phyloP scores from a whole-genome alignment of 306 rosid genomes.

The Erythrophleum fordii region DNA sequence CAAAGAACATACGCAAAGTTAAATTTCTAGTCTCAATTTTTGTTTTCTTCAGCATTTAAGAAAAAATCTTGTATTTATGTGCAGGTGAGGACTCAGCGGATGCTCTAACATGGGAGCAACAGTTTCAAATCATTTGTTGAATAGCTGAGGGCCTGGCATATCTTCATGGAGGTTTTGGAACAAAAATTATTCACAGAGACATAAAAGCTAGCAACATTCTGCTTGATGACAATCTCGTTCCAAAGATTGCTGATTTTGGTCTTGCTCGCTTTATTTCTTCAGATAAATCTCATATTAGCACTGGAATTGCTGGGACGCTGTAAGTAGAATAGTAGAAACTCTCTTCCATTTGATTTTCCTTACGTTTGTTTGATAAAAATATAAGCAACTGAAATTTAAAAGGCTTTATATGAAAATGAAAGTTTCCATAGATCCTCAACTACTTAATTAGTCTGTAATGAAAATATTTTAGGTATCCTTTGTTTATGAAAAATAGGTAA shows the following conservation, averaged over 20 bases:
- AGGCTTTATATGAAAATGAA: not conserved
- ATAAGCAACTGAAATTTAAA: too few species aligned
- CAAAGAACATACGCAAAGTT: not conserved
- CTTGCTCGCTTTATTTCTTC: conserved; percentile 50
- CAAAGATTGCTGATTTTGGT: conserved; percentile 78
- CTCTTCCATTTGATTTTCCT: not conserved
- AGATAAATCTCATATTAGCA: conserved; percentile 58
- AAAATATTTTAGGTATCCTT: not conserved
- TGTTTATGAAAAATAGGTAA: too few species aligned
- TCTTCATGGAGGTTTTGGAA: conserved; percentile 69
- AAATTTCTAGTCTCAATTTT: not conserved
- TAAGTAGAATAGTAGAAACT: conserved; percentile 42
- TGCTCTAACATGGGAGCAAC: conserved; percentile 57
- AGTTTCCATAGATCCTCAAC: not conserved
- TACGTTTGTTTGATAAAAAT: not conserved
- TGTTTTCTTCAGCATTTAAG: not conserved
- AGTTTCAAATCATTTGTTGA: conserved; percentile 64
- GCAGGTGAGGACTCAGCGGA: conserved; percentile 44
- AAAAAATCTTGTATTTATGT: conserved; percentile 15
- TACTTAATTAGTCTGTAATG: not conserved
- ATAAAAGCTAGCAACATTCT: conserved; percentile 70
- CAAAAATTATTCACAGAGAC: conserved; percentile 72
- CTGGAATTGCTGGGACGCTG: conserved; percentile 63
- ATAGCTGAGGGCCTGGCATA: conserved; percentile 73
- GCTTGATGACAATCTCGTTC: conserved; percentile 59